These are phyloP conservation scores for Friedmanniomyces simplex DNA, from an alignment of 495 filamentous ascomycete genomes.

Conservation along the genomic window DNA sequence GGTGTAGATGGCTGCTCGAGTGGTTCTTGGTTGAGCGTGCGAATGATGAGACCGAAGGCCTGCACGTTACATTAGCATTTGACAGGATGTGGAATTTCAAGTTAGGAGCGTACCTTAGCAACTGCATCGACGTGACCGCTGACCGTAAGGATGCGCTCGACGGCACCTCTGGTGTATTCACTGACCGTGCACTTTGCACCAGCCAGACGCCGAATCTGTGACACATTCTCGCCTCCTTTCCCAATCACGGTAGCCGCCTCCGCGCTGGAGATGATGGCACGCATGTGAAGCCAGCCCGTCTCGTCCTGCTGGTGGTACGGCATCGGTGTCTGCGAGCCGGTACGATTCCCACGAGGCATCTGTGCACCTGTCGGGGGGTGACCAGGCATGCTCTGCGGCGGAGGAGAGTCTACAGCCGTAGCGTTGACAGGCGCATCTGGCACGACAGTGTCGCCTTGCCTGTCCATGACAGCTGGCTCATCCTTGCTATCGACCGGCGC, in stretches of 20 bases:
- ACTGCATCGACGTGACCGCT: slow-evolving; percentile 91
- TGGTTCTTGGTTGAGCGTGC: slow-evolving; percentile 93
- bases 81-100: neutral
- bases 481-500: slow-evolving; percentile 42
- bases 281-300: slow-evolving; percentile 90
- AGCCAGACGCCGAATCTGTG: slow-evolving; percentile 80
- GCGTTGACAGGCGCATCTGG: slow-evolving; percentile 57
- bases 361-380: slow-evolving; percentile 47
- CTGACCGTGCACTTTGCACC: slow-evolving; percentile 97
- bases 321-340: slow-evolving; percentile 40
- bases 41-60: slow-evolving; percentile 97
- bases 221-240: slow-evolving; percentile 97
- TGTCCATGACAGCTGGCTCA: slow-evolving; percentile 30
- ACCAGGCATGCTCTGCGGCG: slow-evolving; percentile 24
- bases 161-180: slow-evolving; percentile 91
- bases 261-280: slow-evolving; percentile 88
- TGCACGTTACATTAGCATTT: slow-evolving; percentile 29
- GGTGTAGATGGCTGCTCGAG: slow-evolving; percentile 74
- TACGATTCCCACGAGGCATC: slow-evolving; percentile 30
- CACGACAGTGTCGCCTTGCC: slow-evolving; percentile 56
- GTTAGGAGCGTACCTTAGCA: slow-evolving; percentile 69
- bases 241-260: slow-evolving; percentile 97
- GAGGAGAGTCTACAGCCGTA: slow-evolving; percentile 26
- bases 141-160: slow-evolving; percentile 93
- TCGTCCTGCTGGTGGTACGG: slow-evolving; percentile 62